phyloP scores from a whole-genome alignment of 176 grass and related monocot species.

The Aegilops speltoides region DNA sequence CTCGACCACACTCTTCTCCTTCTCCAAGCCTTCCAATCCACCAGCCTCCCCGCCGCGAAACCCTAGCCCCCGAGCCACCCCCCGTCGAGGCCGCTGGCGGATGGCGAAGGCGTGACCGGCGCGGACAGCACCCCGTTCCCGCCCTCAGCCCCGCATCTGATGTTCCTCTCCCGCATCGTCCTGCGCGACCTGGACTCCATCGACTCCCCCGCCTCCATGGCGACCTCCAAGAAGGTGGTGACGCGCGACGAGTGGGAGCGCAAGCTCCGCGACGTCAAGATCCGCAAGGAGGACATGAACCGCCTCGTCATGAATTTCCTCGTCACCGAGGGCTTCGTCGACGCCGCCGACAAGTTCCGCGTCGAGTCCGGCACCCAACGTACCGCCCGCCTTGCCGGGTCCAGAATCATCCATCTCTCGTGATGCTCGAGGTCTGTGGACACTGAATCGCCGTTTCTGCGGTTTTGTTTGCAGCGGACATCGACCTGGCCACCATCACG shows the following conservation, averaged over 20 bases:
- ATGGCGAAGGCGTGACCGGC: slow-evolving; percentile 39
- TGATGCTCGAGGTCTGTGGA: not conserved
- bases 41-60: slow-evolving; percentile 25
- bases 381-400: slow-evolving; percentile 23
- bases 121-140: not conserved
- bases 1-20: slow-evolving; percentile 17
- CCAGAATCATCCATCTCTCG: not conserved
- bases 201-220: slow-evolving; percentile 47
- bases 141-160: slow-evolving; percentile 37
- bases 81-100: not conserved
- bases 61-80: slow-evolving; percentile 33
- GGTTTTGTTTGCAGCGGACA: slow-evolving; percentile 65
- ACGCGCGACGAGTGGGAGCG: slow-evolving; percentile 91
- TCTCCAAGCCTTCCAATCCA: slow-evolving; percentile 19
- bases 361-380: slow-evolving; percentile 89
- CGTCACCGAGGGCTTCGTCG: slow-evolving; percentile 88
- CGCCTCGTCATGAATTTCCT: slow-evolving; percentile 94
- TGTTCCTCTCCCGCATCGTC: slow-evolving; percentile 74
- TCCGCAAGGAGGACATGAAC: slow-evolving; percentile 95
- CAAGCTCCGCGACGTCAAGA: slow-evolving; percentile 92
- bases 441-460: slow-evolving; percentile 1
- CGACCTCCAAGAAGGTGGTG: slow-evolving; percentile 84
- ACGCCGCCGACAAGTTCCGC: slow-evolving; percentile 94
- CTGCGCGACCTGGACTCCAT: slow-evolving; percentile 48
- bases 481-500: slow-evolving; percentile 85